Base-by-base conservation (phyloP, 139 green algal species). In the Deuterostichococcus epilithicus region DNA sequence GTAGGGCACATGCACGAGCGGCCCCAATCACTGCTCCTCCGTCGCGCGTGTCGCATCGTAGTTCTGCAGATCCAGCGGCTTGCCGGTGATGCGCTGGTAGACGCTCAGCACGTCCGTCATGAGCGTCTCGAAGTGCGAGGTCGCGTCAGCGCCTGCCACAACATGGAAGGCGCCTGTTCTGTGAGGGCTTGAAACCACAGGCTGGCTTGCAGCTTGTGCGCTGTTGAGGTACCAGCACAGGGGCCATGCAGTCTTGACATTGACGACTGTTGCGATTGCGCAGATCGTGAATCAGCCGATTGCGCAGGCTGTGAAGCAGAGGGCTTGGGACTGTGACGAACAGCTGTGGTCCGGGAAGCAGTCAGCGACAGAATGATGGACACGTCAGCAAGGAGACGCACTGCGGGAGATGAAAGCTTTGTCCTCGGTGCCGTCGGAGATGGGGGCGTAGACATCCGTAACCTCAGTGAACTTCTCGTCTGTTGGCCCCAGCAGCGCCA, bases 111-210 rank as follows among this genome's bases (percentile, higher is more conserved):
- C 94, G 79, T 99, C 96, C 15, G 96, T 79, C 59, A 99, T 90
- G 45, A 95, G 98, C 10, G 89, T 97, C 89, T 99, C 96, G 85
- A 99, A 99, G 88, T 99, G 96, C 5, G 89, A 95, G 33, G 96
- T 98, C 65, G 96, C 88, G 74, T 99, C 96, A 84, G 98, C 99
- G 70, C 95, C 94, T 52, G 42, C 42, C n/a, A n/a, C n/a, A n/a
- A n/a, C n/a, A n/a, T n/a, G n/a, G n/a, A n/a, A n/a, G n/a, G n/a
- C n/a, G n/a, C n/a, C n/a, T n/a, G n/a, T n/a, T n/a, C n/a, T n/a
- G n/a, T n/a, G n/a, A n/a, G n/a, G n/a, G n/a, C n/a, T n/a, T n/a
- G n/a, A n/a, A n/a, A n/a, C n/a, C n/a, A n/a, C n/a, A n/a, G n/a
- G n/a, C n/a, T n/a, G n/a, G n/a, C n/a, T n/a, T n/a, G n/a, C n/a